Percentiles rank a stretch among this genome's conserved stretches.
phyloP scores from a whole-genome alignment of 169 alveolate species.

The Plasmodium malariae region DNA sequence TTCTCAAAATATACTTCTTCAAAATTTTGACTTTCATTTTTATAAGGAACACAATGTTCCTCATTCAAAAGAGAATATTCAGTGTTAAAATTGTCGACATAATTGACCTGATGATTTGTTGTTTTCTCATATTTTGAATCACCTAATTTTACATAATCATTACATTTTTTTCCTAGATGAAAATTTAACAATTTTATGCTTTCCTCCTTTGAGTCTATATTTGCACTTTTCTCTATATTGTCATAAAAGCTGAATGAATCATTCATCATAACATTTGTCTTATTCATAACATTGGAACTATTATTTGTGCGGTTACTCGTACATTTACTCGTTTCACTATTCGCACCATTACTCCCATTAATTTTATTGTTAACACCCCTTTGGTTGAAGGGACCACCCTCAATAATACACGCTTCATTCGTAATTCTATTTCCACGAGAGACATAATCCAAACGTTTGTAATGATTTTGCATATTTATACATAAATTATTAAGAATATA shows the following conservation, averaged over 20 bases:
- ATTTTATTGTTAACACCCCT: too few species aligned
- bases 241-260: neutral
- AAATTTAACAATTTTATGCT: conserved; percentile 14
- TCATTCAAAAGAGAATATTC: conserved; percentile 6
- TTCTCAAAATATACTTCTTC: conserved; percentile 6
- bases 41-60: neutral
- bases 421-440: neutral
- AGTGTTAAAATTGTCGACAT: neutral
- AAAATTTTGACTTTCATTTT: conserved; percentile 3
- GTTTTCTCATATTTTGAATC: neutral
- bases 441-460: neutral
- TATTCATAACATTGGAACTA: too few species aligned
- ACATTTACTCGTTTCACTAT: too few species aligned
- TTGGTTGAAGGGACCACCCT: too few species aligned
- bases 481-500: neutral
- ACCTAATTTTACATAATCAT: neutral
- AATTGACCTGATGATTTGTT: neutral
- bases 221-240: too few species aligned
- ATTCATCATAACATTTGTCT: neutral
- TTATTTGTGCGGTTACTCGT: too few species aligned
- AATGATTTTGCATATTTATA: conserved; percentile 5
- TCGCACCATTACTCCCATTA: too few species aligned
- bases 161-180: conserved; percentile 16
- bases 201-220: conserved; percentile 10
- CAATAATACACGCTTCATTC: neutral